Evolutionary conservation across 1,284 basidiomycete species (phyloP), one percentile per base, ranked within the genome.

Genomic region (Abortiporus biennis): DNA sequence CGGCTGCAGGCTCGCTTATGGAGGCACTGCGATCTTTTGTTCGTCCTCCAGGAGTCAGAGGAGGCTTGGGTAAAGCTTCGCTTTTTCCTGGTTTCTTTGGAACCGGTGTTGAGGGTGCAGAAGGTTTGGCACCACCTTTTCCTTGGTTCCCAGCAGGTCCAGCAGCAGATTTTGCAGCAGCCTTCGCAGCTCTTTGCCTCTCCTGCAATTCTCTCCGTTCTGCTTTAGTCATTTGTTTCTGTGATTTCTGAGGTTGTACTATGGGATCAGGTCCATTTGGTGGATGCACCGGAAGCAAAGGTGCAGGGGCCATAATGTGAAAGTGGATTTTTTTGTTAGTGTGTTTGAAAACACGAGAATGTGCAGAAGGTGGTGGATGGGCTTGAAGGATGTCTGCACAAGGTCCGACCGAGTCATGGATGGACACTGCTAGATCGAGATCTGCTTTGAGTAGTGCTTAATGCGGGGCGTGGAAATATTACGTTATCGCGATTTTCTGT

Each of bases 201-300:
- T 90, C 87, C 60, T 90, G 86, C 12, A 85, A 66, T 54, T 85
- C 86, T 54, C 86, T 69, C 30, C 87, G 71, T 58, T 91, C 87
- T 2, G 85, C 84, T 61, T 85, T 90, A 31, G 85, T 79, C 78
- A 80, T 78, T 33, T 47, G 40, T 42, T 85, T 85, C 57, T 80
- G 80, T 22, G 73, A 68, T 25, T 44, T 40, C 5, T 36, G 45
- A n/a, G 47, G 43, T 8, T 43, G 46, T 37, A 30, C 27, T 20
- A 40, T 41, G 22, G 37, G 29, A 25, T 16, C 23, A 19, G 46
- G 44, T 24, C 35, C 25, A 16, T 16, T 13, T 4, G 38, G 23
- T 6, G 54, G 54, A 35, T 61, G 59, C 11, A 57, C 51, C 3
- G 55, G 55, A 17, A 61, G 46, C 25, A 48, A 46, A 4, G 56